phyloP scores from a whole-genome alignment of 2,329 filamentous ascomycete genomes.

The Penicillium sp. region DNA sequence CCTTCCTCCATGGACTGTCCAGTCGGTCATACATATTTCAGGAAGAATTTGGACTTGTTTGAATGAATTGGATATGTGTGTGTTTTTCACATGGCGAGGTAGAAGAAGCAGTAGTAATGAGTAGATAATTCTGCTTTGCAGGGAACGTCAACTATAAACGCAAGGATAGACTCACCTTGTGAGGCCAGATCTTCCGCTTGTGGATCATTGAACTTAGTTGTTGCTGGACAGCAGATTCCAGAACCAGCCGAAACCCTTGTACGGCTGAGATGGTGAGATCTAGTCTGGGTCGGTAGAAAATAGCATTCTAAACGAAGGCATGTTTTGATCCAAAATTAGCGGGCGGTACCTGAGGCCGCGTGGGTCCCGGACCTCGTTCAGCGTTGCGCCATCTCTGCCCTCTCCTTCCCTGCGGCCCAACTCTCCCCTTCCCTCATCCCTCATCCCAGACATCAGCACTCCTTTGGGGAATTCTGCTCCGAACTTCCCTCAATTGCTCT shows the following conservation, averaged over 20 bases:
- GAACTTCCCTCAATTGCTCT: background rate
- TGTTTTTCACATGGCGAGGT: no score
- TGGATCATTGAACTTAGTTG: background rate
- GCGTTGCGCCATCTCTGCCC: background rate
- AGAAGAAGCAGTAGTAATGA: no score
- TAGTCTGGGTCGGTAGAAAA: background rate
- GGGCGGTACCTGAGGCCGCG: conserved; percentile 19
- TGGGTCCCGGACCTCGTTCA: conserved; percentile 10
- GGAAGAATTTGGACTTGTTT: no score
- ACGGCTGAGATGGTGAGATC: background rate
- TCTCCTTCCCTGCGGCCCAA: background rate
- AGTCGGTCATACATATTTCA: no score
- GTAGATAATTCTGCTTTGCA: background rate
- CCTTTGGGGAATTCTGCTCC: background rate
- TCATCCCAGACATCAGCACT: background rate
- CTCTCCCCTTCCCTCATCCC: conserved; percentile 10
- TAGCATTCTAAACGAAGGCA: background rate
- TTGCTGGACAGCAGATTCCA: conserved; percentile 1
- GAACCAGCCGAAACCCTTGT: background rate
- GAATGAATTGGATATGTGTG: no score
- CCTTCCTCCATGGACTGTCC: no score
- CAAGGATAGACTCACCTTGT: background rate
- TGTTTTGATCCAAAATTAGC: conserved; percentile 17
- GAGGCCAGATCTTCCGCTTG: background rate
- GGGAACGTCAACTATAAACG: background rate